phyloP scores from a whole-genome alignment of 176 grass and related monocot genomes.

The Carex scoparia region DNA sequence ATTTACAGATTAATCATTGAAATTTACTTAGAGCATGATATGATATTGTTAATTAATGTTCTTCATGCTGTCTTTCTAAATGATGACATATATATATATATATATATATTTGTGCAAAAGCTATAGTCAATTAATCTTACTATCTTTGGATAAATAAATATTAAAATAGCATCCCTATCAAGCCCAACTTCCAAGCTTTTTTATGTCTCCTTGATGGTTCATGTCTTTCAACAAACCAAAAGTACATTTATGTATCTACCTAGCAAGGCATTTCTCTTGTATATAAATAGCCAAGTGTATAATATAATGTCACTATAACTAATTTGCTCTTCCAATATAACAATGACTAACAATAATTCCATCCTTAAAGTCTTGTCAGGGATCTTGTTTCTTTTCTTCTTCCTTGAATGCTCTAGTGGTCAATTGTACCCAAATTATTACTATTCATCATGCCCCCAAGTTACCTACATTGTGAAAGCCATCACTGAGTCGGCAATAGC shows the following conservation, averaged over 20 bases:
- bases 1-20: neutral
- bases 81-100: too few species aligned
- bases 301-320: neutral
- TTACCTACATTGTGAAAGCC: conserved; percentile 32
- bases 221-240: neutral
- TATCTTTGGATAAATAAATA: neutral
- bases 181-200: neutral
- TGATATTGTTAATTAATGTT: neutral
- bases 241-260: neutral
- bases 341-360: neutral
- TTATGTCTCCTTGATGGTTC: neutral
- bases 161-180: conserved; percentile 1
- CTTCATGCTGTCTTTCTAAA: too few species aligned
- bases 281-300: conserved; percentile 1
- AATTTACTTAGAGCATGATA: neutral
- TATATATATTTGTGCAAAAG: neutral
- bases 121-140: neutral
- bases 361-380: neutral
- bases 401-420: neutral
- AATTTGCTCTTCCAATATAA: neutral
- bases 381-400: neutral
- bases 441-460: conserved; percentile 44
- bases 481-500: conserved; percentile 35
- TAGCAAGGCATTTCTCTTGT: neutral
- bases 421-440: conserved; percentile 39